These are phyloP conservation scores for Tanacetum coccineum DNA, from an alignment of 129 eudicot genomes.

Conservation along the genomic window DNA sequence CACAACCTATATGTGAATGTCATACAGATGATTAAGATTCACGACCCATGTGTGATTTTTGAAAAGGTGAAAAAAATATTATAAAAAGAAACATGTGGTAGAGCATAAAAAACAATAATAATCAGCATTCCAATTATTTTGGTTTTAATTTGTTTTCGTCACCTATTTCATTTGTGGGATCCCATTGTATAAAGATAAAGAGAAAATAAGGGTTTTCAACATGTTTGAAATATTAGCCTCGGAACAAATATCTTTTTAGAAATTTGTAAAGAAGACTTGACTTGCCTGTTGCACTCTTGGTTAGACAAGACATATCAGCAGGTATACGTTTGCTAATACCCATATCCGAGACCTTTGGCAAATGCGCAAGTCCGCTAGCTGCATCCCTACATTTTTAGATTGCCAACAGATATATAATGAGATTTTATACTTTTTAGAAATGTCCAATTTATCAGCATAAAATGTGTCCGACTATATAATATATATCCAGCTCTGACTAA, in stretches of 20 bases:
- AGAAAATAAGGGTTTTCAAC: too few species aligned
- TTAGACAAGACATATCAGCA: conserved; percentile 59
- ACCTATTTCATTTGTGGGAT: too few species aligned
- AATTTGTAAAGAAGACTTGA: conserved; percentile 28
- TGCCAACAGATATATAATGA: conserved; percentile 7
- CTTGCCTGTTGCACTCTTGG: conserved; percentile 76
- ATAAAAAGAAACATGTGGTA: too few species aligned
- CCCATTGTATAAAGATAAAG: too few species aligned
- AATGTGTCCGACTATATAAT: neutral
- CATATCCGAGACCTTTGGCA: conserved; percentile 97
- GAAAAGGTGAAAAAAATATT: too few species aligned
- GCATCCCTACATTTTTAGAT: conserved; percentile 57
- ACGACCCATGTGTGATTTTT: too few species aligned
- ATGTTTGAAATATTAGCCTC: too few species aligned
- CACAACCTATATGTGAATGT: conserved; percentile 46
- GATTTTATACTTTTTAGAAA: neutral
- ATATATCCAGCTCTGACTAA: conserved; percentile 25
- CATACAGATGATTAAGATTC: too few species aligned
- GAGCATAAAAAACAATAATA: too few species aligned
- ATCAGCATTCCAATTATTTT: too few species aligned
- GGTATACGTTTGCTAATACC: conserved; percentile 85
- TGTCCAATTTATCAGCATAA: conserved; percentile 9
- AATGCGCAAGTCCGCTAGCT: conserved; percentile 64
- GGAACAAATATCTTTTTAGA: neutral
- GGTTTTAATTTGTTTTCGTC: too few species aligned